Base-by-base conservation (phyloP, 1,139 yeast genomes). In the Kodamaea anthophila region DNA sequence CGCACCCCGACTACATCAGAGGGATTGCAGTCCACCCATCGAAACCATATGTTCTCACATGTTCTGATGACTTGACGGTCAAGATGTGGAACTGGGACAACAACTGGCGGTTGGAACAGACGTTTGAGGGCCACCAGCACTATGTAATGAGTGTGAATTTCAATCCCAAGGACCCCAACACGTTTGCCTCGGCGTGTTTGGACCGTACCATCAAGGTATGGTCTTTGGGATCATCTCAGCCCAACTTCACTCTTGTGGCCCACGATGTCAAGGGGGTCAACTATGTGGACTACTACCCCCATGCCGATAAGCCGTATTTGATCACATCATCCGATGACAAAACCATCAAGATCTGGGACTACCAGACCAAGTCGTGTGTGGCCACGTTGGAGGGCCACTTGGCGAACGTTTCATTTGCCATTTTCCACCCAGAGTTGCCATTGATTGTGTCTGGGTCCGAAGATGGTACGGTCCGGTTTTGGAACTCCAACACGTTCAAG, bases 41-140 rank as follows among this genome's bases (percentile, higher is more conserved):
- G 21, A 84, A 84, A 57, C 93, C 97, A 13, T 84, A 83, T 46
- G 70, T 91, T 31, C 68, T 91, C 47, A 83, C 97, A 4, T 85
- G 91, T 29, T 81, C 94, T 31, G 98, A 91, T 60, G 98, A 91
- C 56, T 76, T 84, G 65, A 74, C 94, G 24, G 75, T 93, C 52
- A 87, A 81, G 59, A 70, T 88, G 53, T 91, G 98, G 97, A 87
- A 93, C 59, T 91, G 97, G 97, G 97, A 91, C 32, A 75, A 77
- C 52, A 75, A 74, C 51, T 93, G 98, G 98, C 76, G 75, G 46
- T 63, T 82, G 47, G 91, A 86, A 53, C 96, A 85, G 57, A 76
- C 81, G 21, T 93, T 84, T 54, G 95, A 86, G 58, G 97, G 98
- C 35, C 99, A 91, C 57, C 86, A 79, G 53, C 96, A 91, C 59